These are phyloP conservation scores for Boletus reticulatus DNA, from an alignment of 768 basidiomycete species.

Conservation along the genomic window DNA sequence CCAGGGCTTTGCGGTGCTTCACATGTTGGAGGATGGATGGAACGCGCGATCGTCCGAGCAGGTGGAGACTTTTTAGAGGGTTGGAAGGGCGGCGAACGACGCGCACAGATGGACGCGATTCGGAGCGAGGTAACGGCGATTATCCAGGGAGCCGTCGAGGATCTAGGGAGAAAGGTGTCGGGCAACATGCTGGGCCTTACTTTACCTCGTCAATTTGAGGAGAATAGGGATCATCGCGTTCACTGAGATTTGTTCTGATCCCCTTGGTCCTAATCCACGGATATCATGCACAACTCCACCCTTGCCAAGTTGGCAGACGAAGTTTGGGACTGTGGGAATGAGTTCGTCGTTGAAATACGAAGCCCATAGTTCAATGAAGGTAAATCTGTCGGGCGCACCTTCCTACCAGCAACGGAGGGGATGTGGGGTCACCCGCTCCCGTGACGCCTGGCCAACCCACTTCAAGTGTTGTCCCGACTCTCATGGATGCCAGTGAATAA, in stretches of 20 bases:
- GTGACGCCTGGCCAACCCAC: no score
- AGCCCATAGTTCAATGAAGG: no score
- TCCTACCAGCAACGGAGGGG: no score
- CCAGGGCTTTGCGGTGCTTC: not conserved
- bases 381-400: no score
- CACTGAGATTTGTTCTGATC: not conserved
- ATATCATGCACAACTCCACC: no score
- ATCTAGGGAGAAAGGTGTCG: constrained; percentile 50
- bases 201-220: not conserved
- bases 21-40: constrained; percentile 15
- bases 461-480: no score
- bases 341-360: no score
- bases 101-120: constrained; percentile 35
- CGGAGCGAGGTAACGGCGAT: constrained; percentile 55
- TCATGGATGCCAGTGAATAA: no score
- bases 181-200: constrained; percentile 33
- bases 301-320: no score
- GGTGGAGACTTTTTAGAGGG: constrained; percentile 3
- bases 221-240: not conserved
- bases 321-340: no score
- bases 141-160: constrained; percentile 52
- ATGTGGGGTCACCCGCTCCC: no score
- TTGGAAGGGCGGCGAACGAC: constrained; percentile 1
- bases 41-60: not conserved
- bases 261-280: not conserved